Percentiles rank a stretch among this genome's conserved stretches.
Conservation (phyloP, 768 basidiomycete species). For the Mycena crocata region DNA sequence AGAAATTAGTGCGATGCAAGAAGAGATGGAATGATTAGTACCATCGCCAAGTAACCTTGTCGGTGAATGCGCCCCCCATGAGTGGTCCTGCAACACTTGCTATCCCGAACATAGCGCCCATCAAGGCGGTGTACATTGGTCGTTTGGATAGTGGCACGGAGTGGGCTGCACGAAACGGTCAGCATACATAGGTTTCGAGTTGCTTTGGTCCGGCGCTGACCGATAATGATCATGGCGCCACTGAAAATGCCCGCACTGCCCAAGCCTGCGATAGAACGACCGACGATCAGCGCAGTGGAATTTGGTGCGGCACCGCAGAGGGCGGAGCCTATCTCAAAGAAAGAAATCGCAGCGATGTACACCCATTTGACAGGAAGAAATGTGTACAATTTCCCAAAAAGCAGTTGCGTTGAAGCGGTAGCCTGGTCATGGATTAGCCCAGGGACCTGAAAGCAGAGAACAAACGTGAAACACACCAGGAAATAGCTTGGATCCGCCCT, state of each 20-base stretch:
- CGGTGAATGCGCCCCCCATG: slow-evolving; percentile 44
- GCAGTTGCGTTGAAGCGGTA: slow-evolving; percentile 34
- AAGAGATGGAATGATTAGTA: slow-evolving; percentile 13
- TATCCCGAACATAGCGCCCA: slow-evolving; percentile 45
- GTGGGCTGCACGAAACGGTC: slow-evolving; percentile 22
- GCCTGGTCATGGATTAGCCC: slow-evolving; percentile 21
- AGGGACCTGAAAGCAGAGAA: neutral
- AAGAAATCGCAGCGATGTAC: slow-evolving; percentile 33
- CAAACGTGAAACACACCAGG: neutral
- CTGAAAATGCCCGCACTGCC: slow-evolving; percentile 52
- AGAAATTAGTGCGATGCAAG: neutral
- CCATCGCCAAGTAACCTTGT: slow-evolving; percentile 51
- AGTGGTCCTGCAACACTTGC: slow-evolving; percentile 41
- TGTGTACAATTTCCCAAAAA: slow-evolving; percentile 39
- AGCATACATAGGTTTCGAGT: neutral
- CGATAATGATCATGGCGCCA: slow-evolving; percentile 34
- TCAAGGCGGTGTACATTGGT: slow-evolving; percentile 49
- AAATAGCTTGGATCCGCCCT: too few relatives aligned
- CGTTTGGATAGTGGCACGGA: slow-evolving; percentile 43
- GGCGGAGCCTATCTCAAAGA: slow-evolving; percentile 59
- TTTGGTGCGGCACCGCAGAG: slow-evolving; percentile 51
- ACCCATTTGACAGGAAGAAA: slow-evolving; percentile 36
- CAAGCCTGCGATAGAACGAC: slow-evolving; percentile 58
- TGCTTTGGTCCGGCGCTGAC: neutral
- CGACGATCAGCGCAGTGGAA: slow-evolving; percentile 50